These are phyloP conservation scores for Paulownia fortunei DNA, from an alignment of 257 asterid genomes.

Conservation along the genomic window DNA sequence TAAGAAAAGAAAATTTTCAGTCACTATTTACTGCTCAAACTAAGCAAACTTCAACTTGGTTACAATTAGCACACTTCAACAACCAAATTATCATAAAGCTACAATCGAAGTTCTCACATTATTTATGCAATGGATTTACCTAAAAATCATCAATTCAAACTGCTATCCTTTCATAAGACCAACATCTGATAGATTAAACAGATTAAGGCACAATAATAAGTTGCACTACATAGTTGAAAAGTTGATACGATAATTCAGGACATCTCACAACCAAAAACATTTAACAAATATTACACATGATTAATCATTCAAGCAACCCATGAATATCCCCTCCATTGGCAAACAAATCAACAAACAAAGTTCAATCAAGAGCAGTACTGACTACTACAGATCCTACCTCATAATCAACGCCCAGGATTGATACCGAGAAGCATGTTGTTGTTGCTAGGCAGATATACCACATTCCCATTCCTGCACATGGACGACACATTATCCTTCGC, in stretches of 20 bases:
- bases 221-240: background rate
- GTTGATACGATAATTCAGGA: background rate
- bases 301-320: background rate
- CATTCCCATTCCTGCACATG: conserved; percentile 58
- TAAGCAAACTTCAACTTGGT: background rate
- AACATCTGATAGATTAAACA: background rate
- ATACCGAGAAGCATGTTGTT: conserved; percentile 69
- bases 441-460: conserved; percentile 55
- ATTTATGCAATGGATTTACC: background rate
- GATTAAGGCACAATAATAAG: background rate
- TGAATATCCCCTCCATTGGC: background rate
- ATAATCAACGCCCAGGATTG: conserved; percentile 58
- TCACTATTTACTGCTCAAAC: background rate
- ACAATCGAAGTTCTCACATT: background rate
- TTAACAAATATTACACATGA: background rate
- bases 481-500: conserved; percentile 60
- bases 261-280: background rate
- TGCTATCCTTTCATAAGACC: background rate
- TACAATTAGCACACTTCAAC: conserved; percentile 44
- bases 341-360: background rate
- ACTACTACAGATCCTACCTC: conserved; percentile 45
- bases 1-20: background rate
- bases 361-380: conserved; percentile 36
- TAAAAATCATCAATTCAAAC: background rate
- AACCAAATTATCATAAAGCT: conserved; percentile 19